phyloP scores from a whole-genome alignment of 257 asterid species.

The Nicotiana otophora region DNA sequence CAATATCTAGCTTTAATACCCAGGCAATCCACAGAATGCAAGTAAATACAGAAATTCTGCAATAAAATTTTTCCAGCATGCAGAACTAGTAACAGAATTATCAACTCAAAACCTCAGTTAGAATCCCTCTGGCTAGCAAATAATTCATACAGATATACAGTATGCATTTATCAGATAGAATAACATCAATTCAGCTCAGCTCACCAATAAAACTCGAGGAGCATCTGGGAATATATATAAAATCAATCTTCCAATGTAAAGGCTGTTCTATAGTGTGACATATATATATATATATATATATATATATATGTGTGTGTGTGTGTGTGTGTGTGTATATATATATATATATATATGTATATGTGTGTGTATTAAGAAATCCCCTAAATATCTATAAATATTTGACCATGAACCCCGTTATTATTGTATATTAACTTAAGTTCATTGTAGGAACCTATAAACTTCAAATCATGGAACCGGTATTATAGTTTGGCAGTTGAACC shows the following conservation, averaged over 20 bases:
- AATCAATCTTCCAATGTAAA: background rate
- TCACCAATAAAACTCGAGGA: background rate
- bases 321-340: too few relatives aligned
- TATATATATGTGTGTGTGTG: too few relatives aligned
- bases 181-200: background rate
- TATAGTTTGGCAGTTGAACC: background rate
- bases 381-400: too few relatives aligned
- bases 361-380: too few relatives aligned
- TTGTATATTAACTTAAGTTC: too few relatives aligned
- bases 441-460: too few relatives aligned
- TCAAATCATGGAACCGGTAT: too few relatives aligned
- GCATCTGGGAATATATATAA: background rate
- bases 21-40: background rate
- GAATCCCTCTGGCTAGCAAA: background rate
- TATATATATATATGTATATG: too few relatives aligned
- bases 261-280: too few relatives aligned
- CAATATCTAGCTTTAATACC: background rate
- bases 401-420: too few relatives aligned
- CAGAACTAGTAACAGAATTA: background rate
- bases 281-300: background rate
- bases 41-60: background rate
- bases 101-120: slow-evolving; percentile 6
- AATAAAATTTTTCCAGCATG: background rate
- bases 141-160: background rate
- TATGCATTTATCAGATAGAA: background rate